phyloP scores from a whole-genome alignment of 768 basidiomycete species.

The Stropharia rugosoannulata region DNA sequence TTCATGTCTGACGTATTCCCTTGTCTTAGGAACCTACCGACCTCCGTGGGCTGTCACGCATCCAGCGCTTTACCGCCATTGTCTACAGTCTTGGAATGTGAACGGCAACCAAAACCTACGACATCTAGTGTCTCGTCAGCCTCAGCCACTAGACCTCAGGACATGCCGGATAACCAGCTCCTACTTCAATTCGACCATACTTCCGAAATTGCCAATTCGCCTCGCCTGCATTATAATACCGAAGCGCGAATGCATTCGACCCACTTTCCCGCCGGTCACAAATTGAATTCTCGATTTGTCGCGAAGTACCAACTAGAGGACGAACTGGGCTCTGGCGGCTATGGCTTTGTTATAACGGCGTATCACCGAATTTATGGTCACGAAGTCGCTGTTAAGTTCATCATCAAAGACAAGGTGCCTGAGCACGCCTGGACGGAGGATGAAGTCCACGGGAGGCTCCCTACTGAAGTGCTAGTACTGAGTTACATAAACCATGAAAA shows the following conservation, averaged over 20 bases:
- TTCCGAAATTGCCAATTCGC: background rate
- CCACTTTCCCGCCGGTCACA: slow-evolving; percentile 60
- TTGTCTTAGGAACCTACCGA: slow-evolving; percentile 5
- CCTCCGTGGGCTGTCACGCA: slow-evolving; percentile 8
- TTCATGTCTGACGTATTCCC: slow-evolving; percentile 7
- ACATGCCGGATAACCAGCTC: slow-evolving; percentile 7
- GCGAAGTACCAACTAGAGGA: slow-evolving; percentile 61
- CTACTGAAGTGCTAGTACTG: slow-evolving; percentile 81
- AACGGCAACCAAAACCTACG: background rate
- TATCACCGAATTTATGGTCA: slow-evolving; percentile 51
- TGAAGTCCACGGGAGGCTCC: slow-evolving; percentile 59
- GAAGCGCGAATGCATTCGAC: slow-evolving; percentile 35
- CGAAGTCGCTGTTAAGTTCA: slow-evolving; percentile 95
- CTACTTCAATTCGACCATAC: slow-evolving; percentile 10
- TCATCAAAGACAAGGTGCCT: slow-evolving; percentile 75
- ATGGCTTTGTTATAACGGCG: slow-evolving; percentile 94
- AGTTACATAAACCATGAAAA: slow-evolving; percentile 73
- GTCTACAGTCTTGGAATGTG: background rate
- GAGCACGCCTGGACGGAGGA: slow-evolving; percentile 64
- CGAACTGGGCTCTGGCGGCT: slow-evolving; percentile 88
- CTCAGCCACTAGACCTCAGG: background rate
- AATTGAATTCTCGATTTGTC: slow-evolving; percentile 60
- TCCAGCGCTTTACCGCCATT: slow-evolving; percentile 9
- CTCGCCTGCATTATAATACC: slow-evolving; percentile 23
- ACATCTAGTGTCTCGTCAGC: background rate